These are phyloP conservation scores for Carpinus viminea DNA, from an alignment of 306 rosid species.

Conservation along the genomic window DNA sequence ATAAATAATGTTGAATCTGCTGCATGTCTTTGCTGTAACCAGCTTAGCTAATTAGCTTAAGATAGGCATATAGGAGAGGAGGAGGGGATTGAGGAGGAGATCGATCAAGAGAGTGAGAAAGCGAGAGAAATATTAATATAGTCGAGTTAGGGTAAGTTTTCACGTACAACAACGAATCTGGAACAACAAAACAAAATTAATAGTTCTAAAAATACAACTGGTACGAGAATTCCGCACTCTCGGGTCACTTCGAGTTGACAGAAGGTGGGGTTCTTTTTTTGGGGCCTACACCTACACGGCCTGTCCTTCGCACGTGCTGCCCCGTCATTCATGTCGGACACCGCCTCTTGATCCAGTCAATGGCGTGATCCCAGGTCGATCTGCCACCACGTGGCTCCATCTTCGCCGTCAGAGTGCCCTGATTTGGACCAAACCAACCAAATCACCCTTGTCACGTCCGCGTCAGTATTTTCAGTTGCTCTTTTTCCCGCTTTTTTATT, in stretches of 20 bases:
- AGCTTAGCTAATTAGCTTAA: too few species aligned
- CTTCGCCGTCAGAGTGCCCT: neutral
- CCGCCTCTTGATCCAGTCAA: neutral
- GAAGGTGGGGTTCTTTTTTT: neutral
- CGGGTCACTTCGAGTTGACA: slow-evolving; percentile 8
- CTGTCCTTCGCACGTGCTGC: slow-evolving; percentile 18
- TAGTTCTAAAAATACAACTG: neutral
- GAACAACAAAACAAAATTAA: neutral
- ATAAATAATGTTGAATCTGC: too few species aligned
- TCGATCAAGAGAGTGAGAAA: too few species aligned
- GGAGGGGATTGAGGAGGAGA: too few species aligned
- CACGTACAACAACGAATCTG: neutral
- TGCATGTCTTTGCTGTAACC: too few species aligned
- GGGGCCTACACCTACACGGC: neutral
- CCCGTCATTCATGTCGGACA: slow-evolving; percentile 25
- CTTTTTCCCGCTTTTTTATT: neutral
- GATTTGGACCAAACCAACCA: neutral
- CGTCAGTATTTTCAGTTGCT: neutral
- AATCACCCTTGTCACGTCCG: neutral
- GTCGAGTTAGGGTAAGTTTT: neutral
- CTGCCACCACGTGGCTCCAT: slow-evolving; percentile 9
- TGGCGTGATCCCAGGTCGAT: neutral
- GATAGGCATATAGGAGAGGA: too few species aligned
- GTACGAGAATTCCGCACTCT: slow-evolving; percentile 23
- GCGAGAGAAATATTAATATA: too few species aligned